A percentile compares a stretch with the other conserved stretches of the same genome.
Evolutionary conservation across 1,284 basidiomycete genomes (phyloP).

Genomic region (Rhizopogon hawkerae): DNA sequence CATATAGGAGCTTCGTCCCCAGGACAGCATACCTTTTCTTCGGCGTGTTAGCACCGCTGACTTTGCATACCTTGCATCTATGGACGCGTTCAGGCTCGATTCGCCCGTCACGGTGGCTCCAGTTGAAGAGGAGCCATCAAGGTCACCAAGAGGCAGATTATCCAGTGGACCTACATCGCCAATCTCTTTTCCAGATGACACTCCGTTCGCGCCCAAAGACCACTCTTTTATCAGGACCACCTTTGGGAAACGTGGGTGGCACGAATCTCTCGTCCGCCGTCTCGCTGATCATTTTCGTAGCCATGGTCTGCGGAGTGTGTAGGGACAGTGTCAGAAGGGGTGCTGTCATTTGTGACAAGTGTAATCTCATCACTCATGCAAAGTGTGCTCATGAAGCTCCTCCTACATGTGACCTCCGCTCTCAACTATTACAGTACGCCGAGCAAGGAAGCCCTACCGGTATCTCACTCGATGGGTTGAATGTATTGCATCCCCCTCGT

Average conservation of each 20-base stretch:
- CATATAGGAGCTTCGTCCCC: slow-evolving; percentile 66
- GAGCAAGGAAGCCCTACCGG: slow-evolving; percentile 50
- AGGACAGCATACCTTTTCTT: slow-evolving; percentile 92
- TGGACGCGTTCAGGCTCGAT: slow-evolving; percentile 42
- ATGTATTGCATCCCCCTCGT: slow-evolving; percentile 22
- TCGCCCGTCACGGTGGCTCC: slow-evolving; percentile 33
- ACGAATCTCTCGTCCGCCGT: slow-evolving; percentile 1
- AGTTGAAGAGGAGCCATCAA: slow-evolving; percentile 17
- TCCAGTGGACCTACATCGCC: slow-evolving; percentile 34
- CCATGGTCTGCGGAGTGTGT: slow-evolving; percentile 83
- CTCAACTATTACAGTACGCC: slow-evolving; percentile 63
- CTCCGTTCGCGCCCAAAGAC: slow-evolving; percentile 48
- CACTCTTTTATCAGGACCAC: slow-evolving; percentile 89
- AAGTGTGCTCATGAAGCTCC: slow-evolving; percentile 71
- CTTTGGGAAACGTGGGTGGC: slow-evolving; percentile 76
- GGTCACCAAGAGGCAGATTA: slow-evolving; percentile 22
- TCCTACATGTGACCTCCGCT: slow-evolving; percentile 75
- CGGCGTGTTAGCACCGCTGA: slow-evolving; percentile 81
- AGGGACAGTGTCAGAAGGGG: slow-evolving; percentile 74
- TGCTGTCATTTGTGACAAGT: slow-evolving; percentile 82
- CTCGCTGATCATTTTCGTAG: slow-evolving; percentile 35
- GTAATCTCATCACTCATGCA: slow-evolving; percentile 81
- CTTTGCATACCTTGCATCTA: slow-evolving; percentile 42
- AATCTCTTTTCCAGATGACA: slow-evolving; percentile 31
- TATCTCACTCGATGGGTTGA: slow-evolving; percentile 40